Percentiles rank a stretch among this genome's conserved stretches.
Evolutionary conservation across 345 rosid species (phyloP).

Genomic region (Reutealis trisperma): DNA sequence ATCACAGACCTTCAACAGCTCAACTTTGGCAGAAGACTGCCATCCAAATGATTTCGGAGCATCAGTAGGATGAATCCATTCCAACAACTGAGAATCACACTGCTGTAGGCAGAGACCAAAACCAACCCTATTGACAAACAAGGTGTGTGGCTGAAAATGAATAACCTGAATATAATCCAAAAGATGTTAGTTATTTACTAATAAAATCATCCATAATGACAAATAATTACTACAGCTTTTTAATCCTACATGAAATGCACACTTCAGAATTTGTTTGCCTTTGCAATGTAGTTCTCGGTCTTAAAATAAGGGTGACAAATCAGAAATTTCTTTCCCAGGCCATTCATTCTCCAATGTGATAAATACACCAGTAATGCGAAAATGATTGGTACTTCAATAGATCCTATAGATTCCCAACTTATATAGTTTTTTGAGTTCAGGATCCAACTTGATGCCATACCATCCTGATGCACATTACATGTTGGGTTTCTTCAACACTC

Average conservation of each 20-base stretch:
- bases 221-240: constrained; percentile 3
- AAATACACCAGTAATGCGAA: background rate
- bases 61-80: constrained; percentile 86
- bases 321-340: background rate
- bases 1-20: constrained; percentile 71
- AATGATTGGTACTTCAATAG: background rate
- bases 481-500: background rate
- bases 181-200: constrained; percentile 20
- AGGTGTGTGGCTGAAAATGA: constrained; percentile 86
- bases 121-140: constrained; percentile 84
- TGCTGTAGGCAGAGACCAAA: constrained; percentile 77
- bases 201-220: constrained; percentile 14
- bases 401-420: constrained; percentile 2
- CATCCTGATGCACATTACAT: background rate
- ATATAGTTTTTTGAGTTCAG: too few relatives aligned
- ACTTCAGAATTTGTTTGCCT: background rate
- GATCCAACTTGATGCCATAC: background rate
- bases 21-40: constrained; percentile 65
- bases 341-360: background rate
- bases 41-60: constrained; percentile 80
- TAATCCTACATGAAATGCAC: background rate
- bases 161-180: constrained; percentile 64
- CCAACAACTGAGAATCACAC: constrained; percentile 69
- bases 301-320: background rate
- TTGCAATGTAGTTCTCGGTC: background rate